Base-by-base conservation (phyloP, 169 alveolate genomes). In the Cryptosporidium ryanae region DNA sequence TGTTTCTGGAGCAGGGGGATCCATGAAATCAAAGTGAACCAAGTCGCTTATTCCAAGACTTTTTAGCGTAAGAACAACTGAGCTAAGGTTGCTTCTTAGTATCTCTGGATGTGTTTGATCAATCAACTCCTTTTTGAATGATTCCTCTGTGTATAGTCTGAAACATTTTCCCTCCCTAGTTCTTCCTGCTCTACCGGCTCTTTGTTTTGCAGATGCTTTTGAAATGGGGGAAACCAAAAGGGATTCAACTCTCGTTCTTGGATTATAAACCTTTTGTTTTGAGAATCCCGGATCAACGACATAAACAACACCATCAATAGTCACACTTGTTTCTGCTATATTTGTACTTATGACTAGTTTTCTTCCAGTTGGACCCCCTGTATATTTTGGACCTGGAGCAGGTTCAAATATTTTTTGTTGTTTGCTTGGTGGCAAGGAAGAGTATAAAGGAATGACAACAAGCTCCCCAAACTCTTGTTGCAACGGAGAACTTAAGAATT, bases 111-210 rank as follows among this genome's bases (percentile, higher is more conserved):
- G 95, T 3, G 99, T 97, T 66, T 97, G 98, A 55, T 96, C 98
- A 25, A 94, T 95, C 65, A 98, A 92, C 66, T 97, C 99, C 59
- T 93, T 92, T 61, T 97, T 94, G 84, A 93, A 98, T 25, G 99
- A 96, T 82, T 93, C 93, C 91, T 98, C 98, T 5, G 99, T 97
- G 91, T 98, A 98, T 23, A 98, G 96, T 82, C 99, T 94, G 90
- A 94, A 98, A 90, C 99, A 98, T 90, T 97, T 98, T 27, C 99
- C 99, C 2, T 99, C 99, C 65, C 96, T 92, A 18, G 99, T 98
- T 82, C 99, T 90, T 0, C 99, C 99, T 10, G 99, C 99, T 82
- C 99, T 92, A 38, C 99, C 99, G 6, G 99, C 98, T 90, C 99
- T 93, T 90, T 98, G 98, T 91, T 97, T 97, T 0, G 99, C 99